phyloP scores from a whole-genome alignment of 768 basidiomycete genomes.

The Daedalea quercina region DNA sequence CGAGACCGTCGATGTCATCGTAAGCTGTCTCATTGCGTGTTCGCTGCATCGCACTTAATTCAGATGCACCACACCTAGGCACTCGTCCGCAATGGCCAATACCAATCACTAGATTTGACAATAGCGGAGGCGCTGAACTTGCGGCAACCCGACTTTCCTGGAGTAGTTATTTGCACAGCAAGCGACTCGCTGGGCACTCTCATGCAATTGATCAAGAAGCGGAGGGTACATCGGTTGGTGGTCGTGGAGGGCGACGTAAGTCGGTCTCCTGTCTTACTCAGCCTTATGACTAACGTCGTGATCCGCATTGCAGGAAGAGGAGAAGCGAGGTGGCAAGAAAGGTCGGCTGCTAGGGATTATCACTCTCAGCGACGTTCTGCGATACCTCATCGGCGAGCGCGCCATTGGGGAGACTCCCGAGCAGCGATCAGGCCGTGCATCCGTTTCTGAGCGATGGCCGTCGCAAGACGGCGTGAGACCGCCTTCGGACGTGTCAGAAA shows the following conservation, averaged over 20 bases:
- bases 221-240: constrained; percentile 89
- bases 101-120: constrained; percentile 92
- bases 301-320: constrained; percentile 57
- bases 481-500: background rate
- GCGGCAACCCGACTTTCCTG: constrained; percentile 91
- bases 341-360: constrained; percentile 82
- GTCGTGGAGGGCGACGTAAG: constrained; percentile 88
- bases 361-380: constrained; percentile 82
- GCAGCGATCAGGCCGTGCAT: background rate
- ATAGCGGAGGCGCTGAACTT: constrained; percentile 89
- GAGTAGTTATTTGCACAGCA: constrained; percentile 93
- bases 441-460: background rate
- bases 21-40: constrained; percentile 39
- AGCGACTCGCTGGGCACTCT: constrained; percentile 88
- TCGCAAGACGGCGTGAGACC: background rate
- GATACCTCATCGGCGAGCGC: constrained; percentile 66
- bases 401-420: constrained; percentile 30
- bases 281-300: background rate
- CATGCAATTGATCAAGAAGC: constrained; percentile 86
- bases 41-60: too few species aligned
- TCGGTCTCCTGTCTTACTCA: constrained; percentile 6
- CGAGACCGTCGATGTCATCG: constrained; percentile 98
- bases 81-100: constrained; percentile 88
- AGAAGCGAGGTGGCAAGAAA: constrained; percentile 71
- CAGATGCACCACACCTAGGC: constrained; percentile 44